phyloP scores from a whole-genome alignment of 176 grass and related monocot species.

The Bromus sterilis region DNA sequence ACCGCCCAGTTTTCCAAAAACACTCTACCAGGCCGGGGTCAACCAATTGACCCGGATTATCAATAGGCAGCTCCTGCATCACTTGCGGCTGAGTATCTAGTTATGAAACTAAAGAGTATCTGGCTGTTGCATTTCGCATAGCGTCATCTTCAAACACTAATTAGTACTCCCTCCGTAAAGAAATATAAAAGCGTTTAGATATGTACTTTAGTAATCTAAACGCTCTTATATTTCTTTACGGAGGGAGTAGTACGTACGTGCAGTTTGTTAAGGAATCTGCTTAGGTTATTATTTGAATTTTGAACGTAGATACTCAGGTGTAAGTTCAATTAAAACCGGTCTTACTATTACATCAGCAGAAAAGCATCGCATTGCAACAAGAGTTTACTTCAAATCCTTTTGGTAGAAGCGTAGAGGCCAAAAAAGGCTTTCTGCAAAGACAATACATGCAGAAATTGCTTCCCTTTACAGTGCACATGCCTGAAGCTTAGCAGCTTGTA shows the following conservation, averaged over 20 bases:
- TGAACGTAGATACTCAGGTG: background rate
- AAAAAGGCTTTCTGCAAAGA: constrained; percentile 27
- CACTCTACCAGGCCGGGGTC: background rate
- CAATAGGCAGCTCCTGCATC: constrained; percentile 3
- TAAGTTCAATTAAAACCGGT: background rate
- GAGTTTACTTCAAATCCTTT: background rate
- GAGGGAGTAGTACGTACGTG: no score
- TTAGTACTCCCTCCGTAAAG: no score
- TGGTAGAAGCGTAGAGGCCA: background rate
- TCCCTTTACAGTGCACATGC: constrained; percentile 36
- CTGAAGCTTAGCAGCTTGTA: constrained; percentile 2
- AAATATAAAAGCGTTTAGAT: no score
- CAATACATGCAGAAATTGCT: constrained; percentile 21
- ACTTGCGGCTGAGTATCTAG: background rate
- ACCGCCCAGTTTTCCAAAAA: constrained; percentile 8
- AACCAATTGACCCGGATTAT: constrained; percentile 33
- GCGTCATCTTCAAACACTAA: background rate
- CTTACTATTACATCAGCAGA: no score
- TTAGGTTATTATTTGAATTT: background rate
- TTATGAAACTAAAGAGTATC: background rate
- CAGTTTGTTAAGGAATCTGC: background rate
- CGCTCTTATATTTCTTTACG: no score
- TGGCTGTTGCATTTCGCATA: background rate
- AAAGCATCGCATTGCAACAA: background rate
- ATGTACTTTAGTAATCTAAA: no score